phyloP scores from a whole-genome alignment of 1,284 basidiomycete species.

The Cerrena zonata region DNA sequence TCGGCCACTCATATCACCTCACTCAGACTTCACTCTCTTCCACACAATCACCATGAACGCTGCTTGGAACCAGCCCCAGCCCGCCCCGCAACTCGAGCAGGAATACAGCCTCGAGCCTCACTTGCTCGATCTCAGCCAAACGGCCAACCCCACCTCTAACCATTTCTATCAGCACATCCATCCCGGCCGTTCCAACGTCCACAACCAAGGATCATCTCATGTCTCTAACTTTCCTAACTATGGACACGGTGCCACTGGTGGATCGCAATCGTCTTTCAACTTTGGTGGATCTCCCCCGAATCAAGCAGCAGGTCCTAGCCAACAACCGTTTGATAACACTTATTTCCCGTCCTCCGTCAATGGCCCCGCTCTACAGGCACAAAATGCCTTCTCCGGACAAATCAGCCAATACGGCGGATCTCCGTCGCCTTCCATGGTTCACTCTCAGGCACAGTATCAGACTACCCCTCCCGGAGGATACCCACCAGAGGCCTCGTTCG shows the following conservation, averaged over 20 bases:
- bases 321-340: neutral
- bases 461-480: neutral
- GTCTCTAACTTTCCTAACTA: conserved; percentile 9
- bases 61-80: conserved; percentile 19
- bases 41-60: conserved; percentile 30
- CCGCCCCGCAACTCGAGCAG: conserved; percentile 24
- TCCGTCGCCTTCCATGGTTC: neutral
- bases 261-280: neutral
- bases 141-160: conserved; percentile 16
- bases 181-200: neutral
- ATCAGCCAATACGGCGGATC: neutral
- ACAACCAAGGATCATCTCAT: neutral
- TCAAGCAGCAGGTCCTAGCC: neutral
- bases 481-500: neutral
- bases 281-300: neutral
- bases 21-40: too few species aligned
- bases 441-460: neutral
- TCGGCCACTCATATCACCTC: too few species aligned
- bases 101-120: conserved; percentile 24
- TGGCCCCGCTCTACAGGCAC: neutral
- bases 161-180: conserved; percentile 2
- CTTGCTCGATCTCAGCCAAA: conserved; percentile 19
- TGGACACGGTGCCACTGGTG: neutral
- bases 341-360: neutral
- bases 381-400: neutral